phyloP scores from a whole-genome alignment of 345 rosid species.

The Hibiscus trionum region DNA sequence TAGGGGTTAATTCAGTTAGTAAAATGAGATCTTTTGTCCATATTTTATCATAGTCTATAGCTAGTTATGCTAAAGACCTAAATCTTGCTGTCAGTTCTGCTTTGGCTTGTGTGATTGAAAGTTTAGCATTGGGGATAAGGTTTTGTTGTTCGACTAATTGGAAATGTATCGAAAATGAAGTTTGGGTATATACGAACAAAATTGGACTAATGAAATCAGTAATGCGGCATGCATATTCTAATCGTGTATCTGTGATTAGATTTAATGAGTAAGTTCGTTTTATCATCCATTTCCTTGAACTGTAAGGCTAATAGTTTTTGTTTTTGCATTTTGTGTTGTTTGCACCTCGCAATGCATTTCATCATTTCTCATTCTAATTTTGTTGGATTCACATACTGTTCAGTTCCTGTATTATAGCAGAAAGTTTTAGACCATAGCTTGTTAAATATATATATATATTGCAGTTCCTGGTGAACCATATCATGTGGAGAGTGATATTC shows the following conservation, averaged over 20 bases:
- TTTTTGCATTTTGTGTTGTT: not conserved
- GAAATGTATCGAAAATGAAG: not conserved
- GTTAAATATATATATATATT: constrained; percentile 17
- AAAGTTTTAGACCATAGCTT: not conserved
- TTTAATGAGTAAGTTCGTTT: not conserved
- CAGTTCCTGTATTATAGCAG: not conserved
- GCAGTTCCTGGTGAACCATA: constrained; percentile 87
- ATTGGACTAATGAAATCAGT: not conserved
- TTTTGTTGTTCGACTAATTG: not conserved
- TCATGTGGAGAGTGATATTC: constrained; percentile 31
- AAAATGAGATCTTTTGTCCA: not conserved
- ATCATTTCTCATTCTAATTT: not conserved
- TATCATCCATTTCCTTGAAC: not conserved
- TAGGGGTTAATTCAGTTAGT: not conserved
- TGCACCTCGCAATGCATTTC: not conserved
- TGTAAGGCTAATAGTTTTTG: not conserved
- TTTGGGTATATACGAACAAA: not conserved
- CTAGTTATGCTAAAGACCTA: not conserved
- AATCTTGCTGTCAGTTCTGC: not conserved
- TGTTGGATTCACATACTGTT: not conserved
- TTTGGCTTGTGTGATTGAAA: not conserved
- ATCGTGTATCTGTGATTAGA: not conserved
- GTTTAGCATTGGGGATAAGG: not conserved
- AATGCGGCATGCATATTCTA: not conserved
- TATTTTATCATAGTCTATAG: not conserved